Base-by-base conservation (phyloP, 805 yeast genomes). In the Pichia rugopelliculosa region DNA sequence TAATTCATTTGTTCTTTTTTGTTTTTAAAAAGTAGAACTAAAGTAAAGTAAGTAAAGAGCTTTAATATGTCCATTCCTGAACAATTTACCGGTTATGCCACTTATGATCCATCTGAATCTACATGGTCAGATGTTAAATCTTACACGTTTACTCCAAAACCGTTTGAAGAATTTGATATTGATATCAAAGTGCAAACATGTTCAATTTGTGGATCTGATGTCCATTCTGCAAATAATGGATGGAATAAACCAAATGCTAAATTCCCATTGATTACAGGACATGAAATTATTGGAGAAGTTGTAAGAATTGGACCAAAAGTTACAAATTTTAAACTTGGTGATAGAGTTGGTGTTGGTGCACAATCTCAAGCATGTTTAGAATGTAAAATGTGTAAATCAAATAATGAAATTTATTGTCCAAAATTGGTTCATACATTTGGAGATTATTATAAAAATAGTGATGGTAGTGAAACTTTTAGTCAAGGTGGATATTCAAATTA, bases 271-370 rank as follows among this genome's bases (percentile, higher is more conserved):
- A 70, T 73, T 36, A 70, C 68, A 9, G 88, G 88, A 27, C 87
- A 82, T 62, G 87, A 82, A 61, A 73, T 82, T 53, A 67, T 82
- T 40, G 87, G 87, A 39, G 68, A 62, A 34, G 82, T 82, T 24
- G 70, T 76, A 18, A 72, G 68, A 34, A 69, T 83, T 37, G 95
- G 93, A 46, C 55, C 70, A n/a, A 67, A 74, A 33, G 79, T 84
- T 54, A 62, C 65, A 10, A 69, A 52, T 45, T 72, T 66, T 68
- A 76, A 72, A 60, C 61, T 82, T 18, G 95, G 95, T 47, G 82
- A 87, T 54, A 72, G 87, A 54, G 93, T 84, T 24, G 95, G 91
- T 46, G 74, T 84, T 43, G 95, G 95, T 56, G 91, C 93, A 23
- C 81, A 77, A 59, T 70, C 74, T 23, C 69, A 67, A 49, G 69